Conservation (phyloP, 2,329 filamentous ascomycete species). For the Aspergillus costaricaensis region DNA sequence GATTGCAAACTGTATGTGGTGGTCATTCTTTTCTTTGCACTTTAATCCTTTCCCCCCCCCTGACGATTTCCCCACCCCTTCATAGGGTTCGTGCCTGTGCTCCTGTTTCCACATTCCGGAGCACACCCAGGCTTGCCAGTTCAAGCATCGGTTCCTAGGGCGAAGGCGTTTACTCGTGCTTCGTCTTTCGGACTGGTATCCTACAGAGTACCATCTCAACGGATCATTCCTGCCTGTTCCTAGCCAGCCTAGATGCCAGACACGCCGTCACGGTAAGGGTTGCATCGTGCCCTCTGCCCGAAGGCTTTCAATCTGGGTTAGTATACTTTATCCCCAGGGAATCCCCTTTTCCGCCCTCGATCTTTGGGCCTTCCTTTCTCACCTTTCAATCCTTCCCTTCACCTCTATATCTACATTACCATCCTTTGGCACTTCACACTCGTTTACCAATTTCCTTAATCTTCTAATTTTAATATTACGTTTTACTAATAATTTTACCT, state of each 20-base stretch:
- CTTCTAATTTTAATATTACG: slow-evolving; percentile 26
- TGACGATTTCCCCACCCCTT: slow-evolving; percentile 42
- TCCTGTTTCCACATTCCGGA: slow-evolving; percentile 41
- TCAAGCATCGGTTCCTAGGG: slow-evolving; percentile 39
- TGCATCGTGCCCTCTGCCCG: slow-evolving; percentile 43
- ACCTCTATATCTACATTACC: slow-evolving; percentile 14
- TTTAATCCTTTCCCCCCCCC: slow-evolving; percentile 30
- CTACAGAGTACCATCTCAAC: slow-evolving; percentile 36
- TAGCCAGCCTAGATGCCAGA: slow-evolving; percentile 48
- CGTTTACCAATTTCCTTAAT: slow-evolving; percentile 12
- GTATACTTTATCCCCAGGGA: slow-evolving; percentile 34
- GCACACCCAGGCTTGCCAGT: slow-evolving; percentile 34
- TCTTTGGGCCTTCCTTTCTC: slow-evolving; percentile 10
- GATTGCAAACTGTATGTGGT: slow-evolving; percentile 39
- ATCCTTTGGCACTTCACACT: slow-evolving; percentile 3
- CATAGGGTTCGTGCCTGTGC: slow-evolving; percentile 43
- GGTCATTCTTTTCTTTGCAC: slow-evolving; percentile 30
- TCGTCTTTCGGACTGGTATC: slow-evolving; percentile 42
- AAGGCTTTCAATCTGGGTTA: slow-evolving; percentile 47
- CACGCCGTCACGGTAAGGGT: slow-evolving; percentile 47
- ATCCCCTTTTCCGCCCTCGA: slow-evolving; percentile 21
- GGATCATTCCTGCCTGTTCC: slow-evolving; percentile 42
- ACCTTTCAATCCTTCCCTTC: slow-evolving; percentile 17
- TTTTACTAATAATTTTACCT: slow-evolving; percentile 33
- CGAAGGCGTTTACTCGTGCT: slow-evolving; percentile 53